Evolutionary conservation across 2,329 filamentous ascomycete genomes (phyloP), one percentile per base, ranked within the genome.

Genomic region (Nigrospora sphaerica): DNA sequence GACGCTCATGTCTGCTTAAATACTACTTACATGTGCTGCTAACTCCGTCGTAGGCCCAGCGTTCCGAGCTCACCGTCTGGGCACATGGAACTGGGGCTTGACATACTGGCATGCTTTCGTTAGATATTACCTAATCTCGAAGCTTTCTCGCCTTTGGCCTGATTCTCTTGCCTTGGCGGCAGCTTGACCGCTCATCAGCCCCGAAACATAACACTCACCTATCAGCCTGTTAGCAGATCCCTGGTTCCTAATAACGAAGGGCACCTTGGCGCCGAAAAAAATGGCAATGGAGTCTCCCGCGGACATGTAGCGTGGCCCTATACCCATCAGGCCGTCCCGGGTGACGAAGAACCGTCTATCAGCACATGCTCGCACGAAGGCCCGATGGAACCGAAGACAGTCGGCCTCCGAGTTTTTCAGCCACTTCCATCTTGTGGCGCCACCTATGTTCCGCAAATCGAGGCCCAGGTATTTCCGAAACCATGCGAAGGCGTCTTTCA

Each of bases 191-290:
- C 44, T 38, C 54, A 56, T 54, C 44, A 55, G 42, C 4, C 51
- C 53, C 18, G 47, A 31, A 23, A 55, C 47, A 23, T 54, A 55
- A 41, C 54, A 56, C 35, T 55, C 54, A 9, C 53, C 54, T 36
- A 56, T 49, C 17, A 55, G 46, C 44, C 32, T 50, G 46, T 35
- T 36, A 42, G 13, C 16, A 18, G 33, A 46, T 32, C 17, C 49
- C 39, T 16, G 46, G n/a, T 39, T 42, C 18, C 50, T 45, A 33
- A 56, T 28, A 11, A 52, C 18, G 32, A 52, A 55, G 2, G 54
- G 52, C 12, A 54, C 47, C 19, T 50, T 48, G 6, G 47, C 50
- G 39, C 54, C 53, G 17, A 56, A 55, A 17, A 55, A 13, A 9
- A 55, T 23, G 6, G 51, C 49, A 28, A 55, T 32, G 1, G 39